Evolutionary conservation across 495 filamentous ascomycete species (phyloP), one percentile per base, ranked within the genome.

Genomic region (Penicillium canariense): DNA sequence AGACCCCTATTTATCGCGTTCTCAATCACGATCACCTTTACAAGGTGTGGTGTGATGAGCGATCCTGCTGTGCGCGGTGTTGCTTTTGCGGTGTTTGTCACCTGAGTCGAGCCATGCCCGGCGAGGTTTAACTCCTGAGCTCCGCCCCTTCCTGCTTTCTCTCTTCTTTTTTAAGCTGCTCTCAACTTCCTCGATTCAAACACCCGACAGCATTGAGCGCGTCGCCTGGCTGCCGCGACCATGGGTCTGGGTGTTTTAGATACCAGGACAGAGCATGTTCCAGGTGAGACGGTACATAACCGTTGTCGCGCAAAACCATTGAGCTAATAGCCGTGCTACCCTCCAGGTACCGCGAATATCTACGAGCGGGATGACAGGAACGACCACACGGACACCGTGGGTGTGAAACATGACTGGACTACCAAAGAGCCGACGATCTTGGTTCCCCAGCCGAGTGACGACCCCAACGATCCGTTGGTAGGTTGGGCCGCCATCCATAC

Each of bases 161-260:
- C 12, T 17, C n/a, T 40, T 25, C 43, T n/a, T 14, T 26, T 22
- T 10, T 39, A n/a, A 42, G 22, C 44, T 27, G 28, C 36, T 55
- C 12, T 15, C 26, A 39, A 42, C 18, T 34, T 5, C 44, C 15
- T 52, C 35, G 10, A 14, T 6, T 50, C 28, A 22, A 38, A 15
- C 18, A 18, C 5, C 4, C 25, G 27, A 20, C 30, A 36, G 18
- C 32, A 7, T 22, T 6, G 17, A 51, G 34, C n/a, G 23, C 15
- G 26, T 25, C 30, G 25, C 14, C 11, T 34, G 17, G 18, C 14
- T 47, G n/a, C 30, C 25, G 30, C 55, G 38, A 67, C 57, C 27
- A 96, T 96, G 91, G 88, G 89, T n/a, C 77, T 96, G 56, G 87
- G 90, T 32, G 81, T 96, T 48, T 74, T 96, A 48, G 81, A 87